Conservation (phyloP, 352 stramenopile genomes). For the Thalassiosira livingstoniorum region DNA sequence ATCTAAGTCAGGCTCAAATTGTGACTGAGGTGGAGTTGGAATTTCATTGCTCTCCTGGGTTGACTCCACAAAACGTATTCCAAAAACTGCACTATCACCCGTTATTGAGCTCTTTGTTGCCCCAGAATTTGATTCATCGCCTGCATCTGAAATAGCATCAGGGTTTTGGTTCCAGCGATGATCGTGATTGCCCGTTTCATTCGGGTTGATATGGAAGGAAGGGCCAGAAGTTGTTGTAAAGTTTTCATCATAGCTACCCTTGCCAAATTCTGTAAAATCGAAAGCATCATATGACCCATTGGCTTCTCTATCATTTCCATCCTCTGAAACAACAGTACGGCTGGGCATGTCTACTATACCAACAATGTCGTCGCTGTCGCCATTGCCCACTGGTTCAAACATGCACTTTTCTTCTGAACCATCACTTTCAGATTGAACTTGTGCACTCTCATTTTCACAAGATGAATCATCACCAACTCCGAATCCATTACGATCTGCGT, state of each 20-base stretch:
- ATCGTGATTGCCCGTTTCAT: background rate
- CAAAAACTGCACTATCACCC: constrained; percentile 31
- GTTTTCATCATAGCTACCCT: constrained; percentile 20
- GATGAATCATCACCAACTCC: constrained; percentile 62
- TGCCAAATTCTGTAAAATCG: constrained; percentile 21
- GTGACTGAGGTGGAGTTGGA: constrained; percentile 24
- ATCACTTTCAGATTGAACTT: too few relatives aligned
- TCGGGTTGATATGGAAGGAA: background rate
- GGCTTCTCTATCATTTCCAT: background rate
- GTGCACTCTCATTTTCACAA: constrained; percentile 32
- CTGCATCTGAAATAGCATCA: constrained; percentile 54
- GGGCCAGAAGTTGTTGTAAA: constrained; percentile 2
- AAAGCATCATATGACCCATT: constrained; percentile 28
- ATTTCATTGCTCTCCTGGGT: constrained; percentile 6
- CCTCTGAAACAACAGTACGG: background rate
- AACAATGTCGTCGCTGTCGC: constrained; percentile 11
- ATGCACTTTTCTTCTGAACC: constrained; percentile 7
- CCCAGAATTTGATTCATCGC: constrained; percentile 37
- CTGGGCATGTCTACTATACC: background rate
- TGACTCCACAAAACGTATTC: constrained; percentile 35
- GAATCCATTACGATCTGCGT: constrained; percentile 44
- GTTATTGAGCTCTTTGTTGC: constrained; percentile 23
- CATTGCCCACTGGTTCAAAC: background rate
- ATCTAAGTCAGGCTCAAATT: constrained; percentile 25
- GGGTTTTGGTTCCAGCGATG: constrained; percentile 42